Evolutionary conservation across 805 yeast species (phyloP), one percentile per base, ranked within the genome.

Genomic region (Kodamaea leandrae): DNA sequence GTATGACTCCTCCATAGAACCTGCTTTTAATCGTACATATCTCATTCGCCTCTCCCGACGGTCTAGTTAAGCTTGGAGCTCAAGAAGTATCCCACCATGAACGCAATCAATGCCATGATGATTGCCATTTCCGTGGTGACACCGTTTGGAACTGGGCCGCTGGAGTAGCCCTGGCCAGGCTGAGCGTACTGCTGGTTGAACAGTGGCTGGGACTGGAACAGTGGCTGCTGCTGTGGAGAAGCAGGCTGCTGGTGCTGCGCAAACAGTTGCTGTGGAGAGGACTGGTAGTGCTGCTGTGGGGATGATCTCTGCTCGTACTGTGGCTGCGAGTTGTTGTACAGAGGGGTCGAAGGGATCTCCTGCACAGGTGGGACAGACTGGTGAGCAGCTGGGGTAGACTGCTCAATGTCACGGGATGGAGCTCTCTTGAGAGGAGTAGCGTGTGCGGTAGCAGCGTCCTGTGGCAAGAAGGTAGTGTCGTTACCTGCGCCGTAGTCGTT

Each of bases 1-100:
- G n/a, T n/a, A n/a, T n/a, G n/a, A n/a, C n/a, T n/a, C n/a, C n/a
- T n/a, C n/a, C n/a, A n/a, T n/a, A n/a, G n/a, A n/a, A n/a, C n/a
- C n/a, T n/a, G n/a, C n/a, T n/a, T n/a, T n/a, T n/a, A n/a, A n/a
- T n/a, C n/a, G n/a, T n/a, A n/a, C 24, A 25, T 25, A 12, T n/a
- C 28, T 18, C 34, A 28, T 20, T 17, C 20, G 16, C 21, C 6
- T 16, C 8, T 14, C n/a, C n/a, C 9, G 14, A 21, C 24, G 35
- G 35, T 28, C 25, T 30, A 36, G 28, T 41, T 32, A 20, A 36
- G 32, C 33, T 41, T 41, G 36, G 41, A 25, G 25, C 44, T 41
- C 21, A 40, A 30, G 29, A 40, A 40, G 43, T 40, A 84, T 39
- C 89, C 91, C 47, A 83, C 64, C 76, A 66, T 52, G 80, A 86